Percentiles rank a stretch among this genome's conserved stretches.
phyloP scores from a whole-genome alignment of 768 basidiomycete genomes.

The Mycena haematopus region DNA sequence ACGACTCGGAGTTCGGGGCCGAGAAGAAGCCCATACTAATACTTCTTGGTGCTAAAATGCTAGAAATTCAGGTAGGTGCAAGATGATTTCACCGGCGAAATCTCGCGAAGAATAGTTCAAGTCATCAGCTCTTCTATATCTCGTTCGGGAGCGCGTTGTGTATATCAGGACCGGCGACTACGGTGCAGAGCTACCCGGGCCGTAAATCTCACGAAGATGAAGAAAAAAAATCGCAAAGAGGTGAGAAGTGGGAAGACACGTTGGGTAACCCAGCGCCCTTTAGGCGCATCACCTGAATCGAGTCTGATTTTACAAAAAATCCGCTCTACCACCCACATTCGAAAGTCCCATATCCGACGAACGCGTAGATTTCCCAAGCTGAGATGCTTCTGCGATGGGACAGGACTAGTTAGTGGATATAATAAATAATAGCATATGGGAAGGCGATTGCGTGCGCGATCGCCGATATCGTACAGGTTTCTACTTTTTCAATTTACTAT shows the following conservation, averaged over 20 bases:
- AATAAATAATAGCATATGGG: neutral
- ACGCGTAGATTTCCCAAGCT: neutral
- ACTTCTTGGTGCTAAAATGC: too few species aligned
- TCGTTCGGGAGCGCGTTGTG: neutral
- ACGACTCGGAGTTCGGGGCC: neutral
- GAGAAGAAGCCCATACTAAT: neutral
- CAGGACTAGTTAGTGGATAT: neutral
- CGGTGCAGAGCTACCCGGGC: neutral
- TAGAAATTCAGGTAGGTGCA: neutral
- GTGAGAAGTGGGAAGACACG: neutral
- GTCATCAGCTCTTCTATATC: neutral
- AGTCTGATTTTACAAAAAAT: neutral
- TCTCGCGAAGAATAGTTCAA: neutral
- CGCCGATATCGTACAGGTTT: neutral
- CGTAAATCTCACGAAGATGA: neutral
- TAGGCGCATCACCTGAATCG: neutral
- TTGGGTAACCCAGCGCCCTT: neutral
- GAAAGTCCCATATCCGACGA: neutral
- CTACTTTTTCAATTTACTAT: neutral
- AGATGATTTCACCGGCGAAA: neutral
- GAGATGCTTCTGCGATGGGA: slow-evolving; percentile 2
- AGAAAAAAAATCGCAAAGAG: neutral
- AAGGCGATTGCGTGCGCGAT: neutral
- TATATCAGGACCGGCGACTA: neutral
- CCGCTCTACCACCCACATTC: neutral